phyloP scores from a whole-genome alignment of 1,284 basidiomycete species.

The Inonotus obliquus region DNA sequence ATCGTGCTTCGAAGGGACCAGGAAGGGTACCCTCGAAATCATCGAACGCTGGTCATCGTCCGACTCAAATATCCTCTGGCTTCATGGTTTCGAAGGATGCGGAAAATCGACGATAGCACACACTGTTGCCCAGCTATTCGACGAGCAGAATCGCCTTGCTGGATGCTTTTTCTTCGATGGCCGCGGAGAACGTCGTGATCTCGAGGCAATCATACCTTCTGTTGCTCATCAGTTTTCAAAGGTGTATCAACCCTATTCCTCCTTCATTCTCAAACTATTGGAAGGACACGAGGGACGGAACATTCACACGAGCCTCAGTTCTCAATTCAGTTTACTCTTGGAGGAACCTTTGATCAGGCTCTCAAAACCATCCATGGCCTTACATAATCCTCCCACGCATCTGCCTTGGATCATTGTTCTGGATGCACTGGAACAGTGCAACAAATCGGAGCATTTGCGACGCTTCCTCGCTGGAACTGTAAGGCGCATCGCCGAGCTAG shows the following conservation, averaged over 20 bases:
- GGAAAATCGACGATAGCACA: slow-evolving; percentile 32
- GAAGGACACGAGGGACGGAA: background rate
- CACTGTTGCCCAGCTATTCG: slow-evolving; percentile 27
- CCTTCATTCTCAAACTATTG: background rate
- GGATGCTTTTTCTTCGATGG: slow-evolving; percentile 18
- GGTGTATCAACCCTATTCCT: background rate
- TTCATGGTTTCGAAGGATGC: slow-evolving; percentile 30
- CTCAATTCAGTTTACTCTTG: background rate
- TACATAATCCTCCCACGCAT: background rate
- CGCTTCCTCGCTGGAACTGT: background rate
- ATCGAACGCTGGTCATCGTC: background rate
- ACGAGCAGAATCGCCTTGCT: slow-evolving; percentile 28
- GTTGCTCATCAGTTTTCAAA: background rate
- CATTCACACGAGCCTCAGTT: background rate
- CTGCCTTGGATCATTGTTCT: background rate
- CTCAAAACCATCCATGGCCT: background rate
- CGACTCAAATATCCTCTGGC: slow-evolving; percentile 28
- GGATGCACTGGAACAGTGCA: slow-evolving; percentile 2
- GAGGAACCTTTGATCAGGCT: background rate
- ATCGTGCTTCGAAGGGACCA: slow-evolving; percentile 2
- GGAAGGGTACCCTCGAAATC: background rate
- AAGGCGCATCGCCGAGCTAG: background rate
- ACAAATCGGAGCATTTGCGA: background rate
- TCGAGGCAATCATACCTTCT: background rate
- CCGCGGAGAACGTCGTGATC: background rate